These are phyloP conservation scores for Iris pallida DNA, from an alignment of 116 monocot genomes.

Conservation along the genomic window DNA sequence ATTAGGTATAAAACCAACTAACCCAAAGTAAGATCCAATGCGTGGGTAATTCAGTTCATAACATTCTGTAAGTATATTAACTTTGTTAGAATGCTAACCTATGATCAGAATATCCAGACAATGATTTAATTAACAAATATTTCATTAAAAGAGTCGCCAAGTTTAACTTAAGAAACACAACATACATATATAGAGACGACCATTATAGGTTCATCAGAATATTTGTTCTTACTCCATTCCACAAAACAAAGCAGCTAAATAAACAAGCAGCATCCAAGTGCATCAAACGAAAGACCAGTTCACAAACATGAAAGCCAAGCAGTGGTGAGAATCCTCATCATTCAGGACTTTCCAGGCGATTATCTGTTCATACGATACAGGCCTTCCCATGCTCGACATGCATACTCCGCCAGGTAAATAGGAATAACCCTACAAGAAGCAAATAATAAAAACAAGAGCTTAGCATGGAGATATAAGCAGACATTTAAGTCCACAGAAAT, in stretches of 20 bases:
- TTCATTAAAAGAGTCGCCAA: no score
- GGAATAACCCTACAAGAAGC: constrained; percentile 44
- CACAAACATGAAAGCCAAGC: constrained; percentile 79
- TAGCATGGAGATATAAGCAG: background rate
- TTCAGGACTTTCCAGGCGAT: constrained; percentile 77
- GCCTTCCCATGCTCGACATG: constrained; percentile 81
- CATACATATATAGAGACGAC: background rate
- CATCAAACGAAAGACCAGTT: constrained; percentile 86
- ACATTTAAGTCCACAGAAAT: background rate
- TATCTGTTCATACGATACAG: constrained; percentile 77
- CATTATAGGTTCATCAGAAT: background rate
- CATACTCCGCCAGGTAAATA: constrained; percentile 72
- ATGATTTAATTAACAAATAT: no score
- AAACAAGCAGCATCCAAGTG: background rate
- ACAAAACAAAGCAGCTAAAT: no score
- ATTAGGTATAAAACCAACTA: no score
- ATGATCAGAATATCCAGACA: no score
- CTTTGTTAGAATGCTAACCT: no score
- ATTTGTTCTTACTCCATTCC: background rate
- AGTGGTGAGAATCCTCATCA: constrained; percentile 64
- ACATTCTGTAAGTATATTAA: no score
- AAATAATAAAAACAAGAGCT: background rate
- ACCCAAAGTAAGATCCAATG: no score
- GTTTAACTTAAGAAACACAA: no score
- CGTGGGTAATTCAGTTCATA: no score